Evolutionary conservation across 2,329 filamentous ascomycete genomes (phyloP), one percentile per base, ranked within the genome.

Genomic region (Fusarium succisae): DNA sequence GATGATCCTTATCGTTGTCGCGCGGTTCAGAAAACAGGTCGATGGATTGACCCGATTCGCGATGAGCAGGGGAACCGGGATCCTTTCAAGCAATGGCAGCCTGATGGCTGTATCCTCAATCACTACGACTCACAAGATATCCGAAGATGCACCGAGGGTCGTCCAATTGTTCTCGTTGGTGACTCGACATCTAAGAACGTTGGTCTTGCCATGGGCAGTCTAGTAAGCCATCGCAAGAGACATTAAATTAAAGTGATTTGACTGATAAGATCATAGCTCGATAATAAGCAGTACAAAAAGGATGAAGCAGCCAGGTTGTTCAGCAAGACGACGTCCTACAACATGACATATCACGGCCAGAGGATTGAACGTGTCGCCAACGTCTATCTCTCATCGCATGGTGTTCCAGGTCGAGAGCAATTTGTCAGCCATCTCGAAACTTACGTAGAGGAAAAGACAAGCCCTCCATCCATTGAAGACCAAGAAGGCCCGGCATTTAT

Each of bases 121-220:
- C 81, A 86, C 54, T 91, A 91, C 80, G 83, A 84, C 18, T 78
- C 80, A 8, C 79, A 83, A 22, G 87, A 89, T 45, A 83, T 91
- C 41, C 79, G 81, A 22, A 79, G 81, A 58, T 92, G 91, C 73
- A 82, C 90, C 24, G 80, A 81, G 15, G 81, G 83, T 20, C 86
- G 85, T n/a, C 84, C 83, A 39, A 76, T 91, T 22, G 83, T 90
- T 8, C 88, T 92, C 72, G 83, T 86, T 44, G 90, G 91, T 41
- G 91, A 92, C 78, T 88, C 88, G 2, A 88, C 86, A 0, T 85
- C 87, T 5, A 86, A 89, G 22, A 86, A 91, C 72, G 78, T 91
- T 6, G 92, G 88, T 78, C 90, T 88, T 84, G 87, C 88, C 5
- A 71, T 78, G 39, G 72, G 26, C 22, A 57, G 68, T 6, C n/a